Conservation (phyloP, 768 basidiomycete genomes). For the Lactarius sanguifluus region DNA sequence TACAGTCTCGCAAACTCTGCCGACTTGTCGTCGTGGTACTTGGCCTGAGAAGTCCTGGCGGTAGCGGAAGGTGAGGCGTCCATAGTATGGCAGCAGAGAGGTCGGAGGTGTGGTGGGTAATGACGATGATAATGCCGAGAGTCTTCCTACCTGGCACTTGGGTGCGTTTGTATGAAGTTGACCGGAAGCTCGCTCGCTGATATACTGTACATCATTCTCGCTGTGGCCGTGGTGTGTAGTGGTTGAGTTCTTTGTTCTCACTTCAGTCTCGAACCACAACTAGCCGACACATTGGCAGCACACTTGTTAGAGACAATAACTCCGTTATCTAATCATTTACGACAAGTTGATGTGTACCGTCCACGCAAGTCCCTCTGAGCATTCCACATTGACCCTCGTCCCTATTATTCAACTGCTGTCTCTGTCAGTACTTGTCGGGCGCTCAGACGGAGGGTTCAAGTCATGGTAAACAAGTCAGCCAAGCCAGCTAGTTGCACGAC, state of each 20-base stretch:
- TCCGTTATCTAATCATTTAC: constrained; percentile 9
- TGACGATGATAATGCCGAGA: neutral
- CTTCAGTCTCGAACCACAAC: constrained; percentile 12
- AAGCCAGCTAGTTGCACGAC: neutral
- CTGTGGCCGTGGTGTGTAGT: constrained; percentile 16
- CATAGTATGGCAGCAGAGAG: constrained; percentile 8
- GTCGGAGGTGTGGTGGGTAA: neutral
- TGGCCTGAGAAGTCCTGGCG: neutral
- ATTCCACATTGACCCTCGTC: too few species aligned
- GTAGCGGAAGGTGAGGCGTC: neutral
- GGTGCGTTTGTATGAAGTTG: neutral
- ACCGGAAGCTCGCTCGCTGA: constrained; percentile 1
- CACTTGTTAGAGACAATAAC: neutral
- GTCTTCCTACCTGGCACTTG: constrained; percentile 11
- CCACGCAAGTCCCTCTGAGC: neutral
- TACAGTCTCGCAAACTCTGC: constrained; percentile 29
- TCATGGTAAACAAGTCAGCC: neutral
- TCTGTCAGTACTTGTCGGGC: neutral
- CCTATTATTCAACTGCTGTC: too few species aligned
- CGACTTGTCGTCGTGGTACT: constrained; percentile 20
- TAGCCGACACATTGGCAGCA: constrained; percentile 12
- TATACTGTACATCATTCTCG: constrained; percentile 8
- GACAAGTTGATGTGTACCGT: neutral
- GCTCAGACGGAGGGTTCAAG: neutral
- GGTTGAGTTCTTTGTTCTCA: constrained; percentile 20